A percentile compares a stretch with the other conserved stretches of the same genome.
These are phyloP conservation scores for Chlamydomonas eustigma DNA, from an alignment of 139 green algal species.

Conservation along the genomic window DNA sequence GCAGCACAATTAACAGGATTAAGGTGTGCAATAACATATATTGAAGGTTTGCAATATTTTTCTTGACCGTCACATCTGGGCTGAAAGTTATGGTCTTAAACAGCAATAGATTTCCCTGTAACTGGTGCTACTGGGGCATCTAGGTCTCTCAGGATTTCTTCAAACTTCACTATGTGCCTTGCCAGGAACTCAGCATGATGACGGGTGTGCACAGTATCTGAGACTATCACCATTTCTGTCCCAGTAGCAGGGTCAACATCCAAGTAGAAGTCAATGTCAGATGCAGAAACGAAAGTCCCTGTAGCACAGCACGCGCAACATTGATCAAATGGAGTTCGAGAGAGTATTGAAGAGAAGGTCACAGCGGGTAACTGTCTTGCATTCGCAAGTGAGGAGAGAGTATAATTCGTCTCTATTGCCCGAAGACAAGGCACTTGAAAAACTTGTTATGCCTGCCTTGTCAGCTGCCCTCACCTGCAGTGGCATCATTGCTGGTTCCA, in stretches of 20 bases:
- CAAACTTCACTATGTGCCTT: slow-evolving; percentile 67
- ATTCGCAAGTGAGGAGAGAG: background rate
- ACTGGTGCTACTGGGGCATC: slow-evolving; percentile 18
- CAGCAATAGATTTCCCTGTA: slow-evolving; percentile 61
- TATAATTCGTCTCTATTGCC: too few species aligned
- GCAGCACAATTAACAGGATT: too few species aligned
- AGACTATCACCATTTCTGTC: slow-evolving; percentile 62
- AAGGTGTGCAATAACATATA: too few species aligned
- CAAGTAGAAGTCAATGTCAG: slow-evolving; percentile 81
- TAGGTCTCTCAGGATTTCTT: slow-evolving; percentile 58
- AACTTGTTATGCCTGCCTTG: too few species aligned
- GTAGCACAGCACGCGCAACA: background rate
- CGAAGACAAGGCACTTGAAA: too few species aligned
- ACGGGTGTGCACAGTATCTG: slow-evolving; percentile 40
- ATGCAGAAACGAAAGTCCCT: slow-evolving; percentile 8
- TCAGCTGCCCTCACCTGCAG: slow-evolving; percentile 24
- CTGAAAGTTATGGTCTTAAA: too few species aligned
- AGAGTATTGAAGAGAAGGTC: background rate
- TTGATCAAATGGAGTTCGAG: background rate
- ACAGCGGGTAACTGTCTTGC: too few species aligned
- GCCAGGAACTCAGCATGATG: slow-evolving; percentile 65
- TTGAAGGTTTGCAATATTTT: too few species aligned
- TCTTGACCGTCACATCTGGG: too few species aligned
- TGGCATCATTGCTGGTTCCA: slow-evolving; percentile 31
- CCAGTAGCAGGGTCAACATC: slow-evolving; percentile 61